Base-by-base conservation (phyloP, 768 basidiomycete species). In the Leccinum subtestaceum region DNA sequence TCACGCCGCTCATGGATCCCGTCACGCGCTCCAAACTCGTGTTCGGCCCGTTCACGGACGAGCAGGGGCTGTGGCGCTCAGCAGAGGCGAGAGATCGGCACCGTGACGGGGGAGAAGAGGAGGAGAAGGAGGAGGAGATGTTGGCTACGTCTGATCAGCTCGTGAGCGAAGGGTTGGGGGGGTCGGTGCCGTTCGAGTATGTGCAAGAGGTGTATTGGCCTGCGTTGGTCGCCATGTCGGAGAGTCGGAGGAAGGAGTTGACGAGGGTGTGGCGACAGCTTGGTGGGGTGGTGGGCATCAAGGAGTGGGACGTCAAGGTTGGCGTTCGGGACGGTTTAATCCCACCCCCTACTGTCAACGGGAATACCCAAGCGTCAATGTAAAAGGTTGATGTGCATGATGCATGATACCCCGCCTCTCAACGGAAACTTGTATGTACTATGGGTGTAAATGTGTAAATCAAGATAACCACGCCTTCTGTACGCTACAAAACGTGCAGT, bases 1-100 rank as follows among this genome's bases (percentile, higher is more conserved):
- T 93, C 66, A 82, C 76, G 63, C 89, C 92, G 1, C 87, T 94
- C 68, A 83, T 95, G 54, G 93, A 95, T 72, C 91, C 93, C 2
- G 71, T 92, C 59, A 93, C 92, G 1, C 83, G 85, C 32, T 72
- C 79, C 38, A 91, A 92, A 72, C 79, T 91, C 72, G 80, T 85
- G 58, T 91, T 91, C 72, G 91, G 91, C 65, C 88, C 88, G 1
- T 71, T 74, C 15, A 38, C 57, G 5, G 70, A 69, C 48, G 53
- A 53, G 2, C 23, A 19, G 2, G 73, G 72, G 3, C 53, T 74
- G 1, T 73, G 73, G 68, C 59, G 70, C 8, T 65, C 71, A 0
- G 63, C 40, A 3, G 68, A 70, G 48, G 64, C 62, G 1, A 59
- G 70, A n/a, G 65, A 71, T 31, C 62, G 43, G 19, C n/a, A 45